Base-by-base conservation (phyloP, 108 stramenopile genomes). In the Nannochloropsis salina region DNA sequence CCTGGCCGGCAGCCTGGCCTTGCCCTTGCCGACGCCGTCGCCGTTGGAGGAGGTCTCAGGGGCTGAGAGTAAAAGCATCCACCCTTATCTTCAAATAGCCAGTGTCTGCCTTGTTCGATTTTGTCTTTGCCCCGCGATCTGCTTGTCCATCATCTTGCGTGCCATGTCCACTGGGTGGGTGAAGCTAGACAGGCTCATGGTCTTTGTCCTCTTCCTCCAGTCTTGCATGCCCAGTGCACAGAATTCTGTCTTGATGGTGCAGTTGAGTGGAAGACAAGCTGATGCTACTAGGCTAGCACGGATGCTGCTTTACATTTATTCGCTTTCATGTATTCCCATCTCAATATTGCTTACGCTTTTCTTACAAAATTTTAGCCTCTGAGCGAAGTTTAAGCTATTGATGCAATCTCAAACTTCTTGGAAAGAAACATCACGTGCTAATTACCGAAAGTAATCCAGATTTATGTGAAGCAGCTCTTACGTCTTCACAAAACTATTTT, bases 1-100 rank as follows among this genome's bases (percentile, higher is more conserved):
- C 9, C 83, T 89, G 40, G 88, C 88, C 44, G 88, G 88, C 41
- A 82, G 81, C 83, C 83, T 89, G 43, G 88, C 88, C 6, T 83
- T 83, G 42, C 80, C 74, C 6, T 79, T 74, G 45, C 84, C 84
- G 10, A 82, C 61, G 15, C 5, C n/a, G 20, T 74, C 61, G 20
- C 20, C 61, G 4, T 15, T n/a, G n/a, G 61, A 74, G 61, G n/a
- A 74, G n/a, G 61, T 74, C 61, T 15, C 6, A 15, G 61, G n/a
- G n/a, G 61, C 61, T 74, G n/a, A 74, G n/a, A n/a, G 61, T n/a
- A 74, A 74, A n/a, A n/a, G 20, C 61, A 74, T 74, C 61, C 61
- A 15, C 20, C 15, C 8, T 2, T 74, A n/a, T 15, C 61, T 4
- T 74, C 61, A 74, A 2, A 74, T 74, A n/a, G 61, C 61, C 61